Base-by-base conservation (phyloP, 768 basidiomycete genomes). In the Tulasnella sp. region DNA sequence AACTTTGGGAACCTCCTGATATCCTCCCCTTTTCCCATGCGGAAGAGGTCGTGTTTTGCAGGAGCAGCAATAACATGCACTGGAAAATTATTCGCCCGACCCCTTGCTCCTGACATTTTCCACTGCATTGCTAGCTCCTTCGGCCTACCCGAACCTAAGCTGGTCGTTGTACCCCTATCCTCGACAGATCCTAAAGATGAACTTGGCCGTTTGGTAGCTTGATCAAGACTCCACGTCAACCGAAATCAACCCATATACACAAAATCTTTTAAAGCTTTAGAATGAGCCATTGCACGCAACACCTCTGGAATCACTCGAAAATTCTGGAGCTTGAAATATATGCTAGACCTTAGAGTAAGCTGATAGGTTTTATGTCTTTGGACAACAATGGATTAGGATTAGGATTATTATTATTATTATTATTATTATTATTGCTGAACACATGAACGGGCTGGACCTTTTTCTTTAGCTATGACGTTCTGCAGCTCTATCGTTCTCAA, bases 51-150 rank as follows among this genome's bases (percentile, higher is more conserved):
- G 46, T 48, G n/a, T n/a, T 48, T 21, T 21, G 46, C n/a, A n/a
- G n/a, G n/a, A 7, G n/a, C 46, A 19, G 10, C 21, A 30, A 43
- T 53, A 17, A 65, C 24, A 49, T 61, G 19, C 51, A 31, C 29
- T 42, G 43, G 12, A 62, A 22, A n/a, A 24, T n/a, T 3, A 15
- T 15, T 15, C 5, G n/a, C n/a, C n/a, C n/a, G n/a, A n/a, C n/a
- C n/a, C n/a, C n/a, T n/a, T n/a, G n/a, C n/a, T n/a, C n/a, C n/a
- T 48, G 19, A 19, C n/a, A 7, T 48, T 25, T 48, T 48, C 7
- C 46, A 10, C 46, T 7, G n/a, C n/a, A 7, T 21, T n/a, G 46
- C n/a, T 48, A 21, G n/a, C 5, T 48, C 10, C n/a, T 19, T 5
- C 10, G 46, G 24, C n/a, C 46, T 10, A 10, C 10, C 7, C 10